Conservation (phyloP, 192 early-diverging fungal species). For the Coemansia aciculifera region DNA sequence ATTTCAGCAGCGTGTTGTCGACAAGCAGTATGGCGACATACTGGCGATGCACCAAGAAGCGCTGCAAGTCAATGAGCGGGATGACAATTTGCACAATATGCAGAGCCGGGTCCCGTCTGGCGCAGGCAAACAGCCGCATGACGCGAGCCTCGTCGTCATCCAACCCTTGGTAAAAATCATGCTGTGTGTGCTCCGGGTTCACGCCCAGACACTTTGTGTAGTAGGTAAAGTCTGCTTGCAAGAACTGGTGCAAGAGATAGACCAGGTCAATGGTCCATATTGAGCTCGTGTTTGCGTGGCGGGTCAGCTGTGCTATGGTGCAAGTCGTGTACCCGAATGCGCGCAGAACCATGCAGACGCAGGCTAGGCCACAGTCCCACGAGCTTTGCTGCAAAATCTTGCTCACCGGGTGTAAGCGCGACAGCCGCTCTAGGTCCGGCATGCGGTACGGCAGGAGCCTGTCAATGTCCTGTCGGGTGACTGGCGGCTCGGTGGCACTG, state of each 20-base stretch:
- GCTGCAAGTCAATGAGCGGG: slow-evolving; percentile 78
- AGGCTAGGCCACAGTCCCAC: slow-evolving; percentile 91
- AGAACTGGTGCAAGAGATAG: slow-evolving; percentile 69
- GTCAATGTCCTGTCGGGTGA: slow-evolving; percentile 30
- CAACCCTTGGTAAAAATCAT: slow-evolving; percentile 72
- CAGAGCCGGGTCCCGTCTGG: slow-evolving; percentile 62
- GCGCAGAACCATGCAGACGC: slow-evolving; percentile 75
- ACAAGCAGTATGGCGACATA: slow-evolving; percentile 82
- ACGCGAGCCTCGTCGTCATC: slow-evolving; percentile 73
- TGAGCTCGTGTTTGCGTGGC: slow-evolving; percentile 61
- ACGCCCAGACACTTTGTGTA: slow-evolving; percentile 87
- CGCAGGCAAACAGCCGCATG: slow-evolving; percentile 73
- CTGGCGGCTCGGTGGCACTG: not conserved
- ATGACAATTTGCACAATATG: slow-evolving; percentile 75
- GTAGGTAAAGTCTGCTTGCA: slow-evolving; percentile 82
- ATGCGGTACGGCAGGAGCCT: slow-evolving; percentile 34
- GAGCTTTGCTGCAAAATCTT: slow-evolving; percentile 51
- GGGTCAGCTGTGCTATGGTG: slow-evolving; percentile 58
- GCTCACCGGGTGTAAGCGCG: slow-evolving; percentile 50
- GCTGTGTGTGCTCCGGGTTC: slow-evolving; percentile 66
- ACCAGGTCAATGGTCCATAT: slow-evolving; percentile 92
- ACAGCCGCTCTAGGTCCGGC: slow-evolving; percentile 40
- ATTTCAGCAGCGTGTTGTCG: slow-evolving; percentile 65
- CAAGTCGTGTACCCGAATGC: slow-evolving; percentile 60
- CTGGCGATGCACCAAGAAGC: slow-evolving; percentile 73